Conservation (phyloP, 768 basidiomycete genomes). For the Collybia mongolica region DNA sequence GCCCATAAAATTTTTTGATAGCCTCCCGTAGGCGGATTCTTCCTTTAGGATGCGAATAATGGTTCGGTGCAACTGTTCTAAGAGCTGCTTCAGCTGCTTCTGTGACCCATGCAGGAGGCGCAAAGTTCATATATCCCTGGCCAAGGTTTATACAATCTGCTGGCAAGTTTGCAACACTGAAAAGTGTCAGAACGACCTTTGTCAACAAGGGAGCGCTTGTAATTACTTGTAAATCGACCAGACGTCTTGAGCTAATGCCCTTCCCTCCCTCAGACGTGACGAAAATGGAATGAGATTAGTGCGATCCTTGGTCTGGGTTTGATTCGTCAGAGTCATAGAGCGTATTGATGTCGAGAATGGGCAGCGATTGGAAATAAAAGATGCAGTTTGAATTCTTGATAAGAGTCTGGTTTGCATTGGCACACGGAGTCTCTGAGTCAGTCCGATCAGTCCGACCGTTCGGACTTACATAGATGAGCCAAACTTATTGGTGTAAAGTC, state of each 20-base stretch:
- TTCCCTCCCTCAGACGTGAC: conserved; percentile 69
- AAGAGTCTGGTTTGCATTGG: conserved; percentile 6
- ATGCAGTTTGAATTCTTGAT: conserved; percentile 1
- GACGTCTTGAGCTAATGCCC: conserved; percentile 80
- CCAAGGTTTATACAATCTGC: conserved; percentile 94
- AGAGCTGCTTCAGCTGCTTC: conserved; percentile 74
- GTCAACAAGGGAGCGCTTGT: conserved; percentile 4
- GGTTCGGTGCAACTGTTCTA: conserved; percentile 61
- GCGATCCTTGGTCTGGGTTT: conserved; percentile 27
- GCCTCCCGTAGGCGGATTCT: conserved; percentile 86
- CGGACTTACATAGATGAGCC: no score
- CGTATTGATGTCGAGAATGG: conserved; percentile 16
- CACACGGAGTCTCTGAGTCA: not conserved
- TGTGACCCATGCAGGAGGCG: conserved; percentile 78
- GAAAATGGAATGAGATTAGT: conserved; percentile 64
- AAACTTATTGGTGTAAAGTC: no score
- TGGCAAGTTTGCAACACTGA: conserved; percentile 84
- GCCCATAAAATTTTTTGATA: conserved; percentile 76
- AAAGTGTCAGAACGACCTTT: conserved; percentile 4
- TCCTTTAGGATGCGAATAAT: conserved; percentile 92
- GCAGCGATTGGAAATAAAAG: not conserved
- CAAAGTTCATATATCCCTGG: conserved; percentile 93
- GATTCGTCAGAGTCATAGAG: conserved; percentile 9
- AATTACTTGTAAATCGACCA: conserved; percentile 89
- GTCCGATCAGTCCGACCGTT: not conserved